Evolutionary conservation across 768 basidiomycete species (phyloP).

Genomic region (Lanmaoa rubissima): DNA sequence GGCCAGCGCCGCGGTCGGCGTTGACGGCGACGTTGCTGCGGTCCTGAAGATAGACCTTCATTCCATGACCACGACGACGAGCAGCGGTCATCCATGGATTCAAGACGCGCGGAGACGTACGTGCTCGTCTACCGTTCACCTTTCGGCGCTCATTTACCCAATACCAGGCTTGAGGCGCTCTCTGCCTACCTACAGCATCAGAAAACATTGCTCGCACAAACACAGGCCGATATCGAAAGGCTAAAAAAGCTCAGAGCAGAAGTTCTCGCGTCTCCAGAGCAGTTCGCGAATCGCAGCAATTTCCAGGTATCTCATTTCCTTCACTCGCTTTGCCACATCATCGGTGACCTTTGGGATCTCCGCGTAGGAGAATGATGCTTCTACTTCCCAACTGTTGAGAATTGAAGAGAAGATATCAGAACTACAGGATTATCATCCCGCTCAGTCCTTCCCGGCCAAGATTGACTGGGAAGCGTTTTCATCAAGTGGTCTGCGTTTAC

Average conservation of each 20-base stretch:
- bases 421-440: conserved; percentile 42
- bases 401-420: conserved; percentile 41
- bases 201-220: conserved; percentile 54
- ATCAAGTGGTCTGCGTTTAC: conserved; percentile 45
- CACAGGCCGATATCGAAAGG: conserved; percentile 59
- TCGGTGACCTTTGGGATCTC: conserved; percentile 15
- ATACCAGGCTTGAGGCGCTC: conserved; percentile 51
- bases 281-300: conserved; percentile 32
- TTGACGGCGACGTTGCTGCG: conserved; percentile 13
- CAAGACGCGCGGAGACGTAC: conserved; percentile 37
- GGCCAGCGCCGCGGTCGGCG: conserved; percentile 8
- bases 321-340: conserved; percentile 11
- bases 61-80: conserved; percentile 36
- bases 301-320: conserved; percentile 33
- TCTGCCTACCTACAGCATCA: conserved; percentile 64
- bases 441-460: conserved; percentile 40
- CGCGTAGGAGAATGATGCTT: conserved; percentile 10
- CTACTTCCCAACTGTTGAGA: conserved; percentile 31
- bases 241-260: conserved; percentile 47
- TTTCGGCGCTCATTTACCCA: not conserved
- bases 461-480: conserved; percentile 65
- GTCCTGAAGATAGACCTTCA: conserved; percentile 1
- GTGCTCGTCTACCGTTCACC: not conserved
- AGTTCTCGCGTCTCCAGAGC: conserved; percentile 35
- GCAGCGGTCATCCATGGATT: conserved; percentile 26